These are phyloP conservation scores for Boletus semigastroideus DNA, from an alignment of 1,284 basidiomycete species.

Conservation along the genomic window DNA sequence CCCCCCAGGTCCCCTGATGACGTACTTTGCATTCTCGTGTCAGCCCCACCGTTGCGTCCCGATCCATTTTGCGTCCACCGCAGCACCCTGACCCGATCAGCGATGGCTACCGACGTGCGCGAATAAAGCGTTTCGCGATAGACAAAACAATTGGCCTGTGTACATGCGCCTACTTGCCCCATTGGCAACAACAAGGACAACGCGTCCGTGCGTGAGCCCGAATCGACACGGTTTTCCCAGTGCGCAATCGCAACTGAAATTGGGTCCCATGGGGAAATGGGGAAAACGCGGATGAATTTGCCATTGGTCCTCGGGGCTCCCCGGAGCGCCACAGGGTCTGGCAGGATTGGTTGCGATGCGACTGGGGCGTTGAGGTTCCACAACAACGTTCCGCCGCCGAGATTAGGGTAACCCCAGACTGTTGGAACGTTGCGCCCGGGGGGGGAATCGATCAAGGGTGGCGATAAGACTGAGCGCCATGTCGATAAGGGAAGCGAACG, in stretches of 20 bases:
- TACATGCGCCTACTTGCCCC: background rate
- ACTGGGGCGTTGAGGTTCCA: background rate
- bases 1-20: background rate
- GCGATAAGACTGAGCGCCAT: too few species aligned
- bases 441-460: too few species aligned
- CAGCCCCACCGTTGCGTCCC: background rate
- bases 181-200: too few species aligned
- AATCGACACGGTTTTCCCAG: too few species aligned
- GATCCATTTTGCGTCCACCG: background rate
- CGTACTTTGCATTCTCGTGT: background rate
- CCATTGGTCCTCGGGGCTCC: constrained; percentile 10
- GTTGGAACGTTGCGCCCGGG: too few species aligned
- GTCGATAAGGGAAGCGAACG: too few species aligned
- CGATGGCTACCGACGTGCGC: background rate
- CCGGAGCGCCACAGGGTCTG: constrained; percentile 1
- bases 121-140: constrained; percentile 6
- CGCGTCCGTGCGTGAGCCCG: too few species aligned
- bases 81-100: background rate
- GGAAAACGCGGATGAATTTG: constrained; percentile 2
- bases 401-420: too few species aligned
- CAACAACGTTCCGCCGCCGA: too few species aligned
- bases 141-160: background rate
- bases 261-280: background rate
- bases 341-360: background rate
- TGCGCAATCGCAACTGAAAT: too few species aligned